A percentile compares a stretch with the other conserved stretches of the same genome.
Conservation (phyloP, 1,139 yeast species). For the Pichia sp. region DNA sequence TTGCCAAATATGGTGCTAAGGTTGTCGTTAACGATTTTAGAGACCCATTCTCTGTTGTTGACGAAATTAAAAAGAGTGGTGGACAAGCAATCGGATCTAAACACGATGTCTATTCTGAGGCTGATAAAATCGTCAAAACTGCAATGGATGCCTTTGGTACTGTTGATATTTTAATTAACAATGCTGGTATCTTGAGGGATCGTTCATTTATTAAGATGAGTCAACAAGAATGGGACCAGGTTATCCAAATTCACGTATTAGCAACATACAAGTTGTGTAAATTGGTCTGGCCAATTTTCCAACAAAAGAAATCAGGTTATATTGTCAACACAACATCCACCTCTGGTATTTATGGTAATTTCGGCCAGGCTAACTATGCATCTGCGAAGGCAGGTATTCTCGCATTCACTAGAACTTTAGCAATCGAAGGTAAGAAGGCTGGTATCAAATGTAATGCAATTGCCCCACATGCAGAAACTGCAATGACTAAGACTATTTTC, state of each 20-base stretch:
- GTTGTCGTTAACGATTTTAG: conserved; percentile 92
- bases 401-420: conserved; percentile 82
- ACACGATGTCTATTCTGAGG: conserved; percentile 79
- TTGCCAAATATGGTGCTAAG: conserved; percentile 92
- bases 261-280: conserved; percentile 84
- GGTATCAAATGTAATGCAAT: conserved; percentile 78
- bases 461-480: conserved; percentile 98
- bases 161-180: conserved; percentile 83
- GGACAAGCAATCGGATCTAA: conserved; percentile 87
- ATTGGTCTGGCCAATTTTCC: conserved; percentile 91
- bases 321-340: conserved; percentile 91
- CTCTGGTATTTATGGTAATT: conserved; percentile 95
- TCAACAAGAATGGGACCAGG: conserved; percentile 80
- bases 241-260: conserved; percentile 75
- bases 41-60: conserved; percentile 71
- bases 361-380: conserved; percentile 96
- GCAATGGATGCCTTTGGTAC: conserved; percentile 79
- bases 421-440: conserved; percentile 82
- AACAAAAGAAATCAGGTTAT: conserved; percentile 75
- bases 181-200: conserved; percentile 95
- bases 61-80: conserved; percentile 65
- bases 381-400: conserved; percentile 90
- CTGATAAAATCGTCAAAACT: conserved; percentile 74
- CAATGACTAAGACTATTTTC: conserved; percentile 91
- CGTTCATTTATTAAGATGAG: conserved; percentile 84